A percentile compares a stretch with the other conserved stretches of the same genome.
Conservation (phyloP, 805 yeast genomes). For the Torulaspora indica region DNA sequence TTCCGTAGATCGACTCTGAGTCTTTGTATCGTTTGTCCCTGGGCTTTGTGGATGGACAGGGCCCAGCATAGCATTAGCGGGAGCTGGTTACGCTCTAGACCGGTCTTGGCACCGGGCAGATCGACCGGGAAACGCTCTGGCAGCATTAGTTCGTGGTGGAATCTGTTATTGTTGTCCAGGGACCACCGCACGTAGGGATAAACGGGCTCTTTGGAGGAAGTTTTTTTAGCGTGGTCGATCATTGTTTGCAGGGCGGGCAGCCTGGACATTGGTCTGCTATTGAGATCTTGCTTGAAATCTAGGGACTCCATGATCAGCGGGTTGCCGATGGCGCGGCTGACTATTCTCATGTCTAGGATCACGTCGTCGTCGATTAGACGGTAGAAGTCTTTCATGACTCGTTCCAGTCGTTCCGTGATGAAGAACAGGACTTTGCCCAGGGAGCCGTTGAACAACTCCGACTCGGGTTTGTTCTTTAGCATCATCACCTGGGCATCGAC, state of each 20-base stretch:
- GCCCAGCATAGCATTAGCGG: conserved; percentile 81
- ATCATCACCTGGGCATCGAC: conserved; percentile 93
- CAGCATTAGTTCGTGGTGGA: conserved; percentile 35
- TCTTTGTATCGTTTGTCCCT: conserved; percentile 73
- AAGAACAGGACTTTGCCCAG: conserved; percentile 63
- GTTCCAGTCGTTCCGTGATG: conserved; percentile 28
- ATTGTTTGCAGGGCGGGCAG: conserved; percentile 16
- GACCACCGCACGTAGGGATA: conserved; percentile 38
- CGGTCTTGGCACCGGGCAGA: conserved; percentile 31
- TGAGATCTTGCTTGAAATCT: conserved; percentile 29
- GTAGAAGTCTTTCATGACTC: conserved; percentile 25
- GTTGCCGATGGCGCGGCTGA: conserved; percentile 33
- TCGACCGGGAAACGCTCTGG: conserved; percentile 41
- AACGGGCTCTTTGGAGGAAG: conserved; percentile 16
- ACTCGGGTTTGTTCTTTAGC: conserved; percentile 71
- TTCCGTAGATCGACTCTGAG: conserved; percentile 63
- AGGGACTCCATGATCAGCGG: conserved; percentile 21
- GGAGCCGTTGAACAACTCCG: conserved; percentile 79
- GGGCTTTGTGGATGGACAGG: conserved; percentile 76
- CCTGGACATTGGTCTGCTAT: conserved; percentile 20
- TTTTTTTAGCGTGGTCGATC: conserved; percentile 21
- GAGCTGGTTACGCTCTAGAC: conserved; percentile 48
- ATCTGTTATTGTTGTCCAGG: conserved; percentile 26
- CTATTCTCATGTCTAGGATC: conserved; percentile 33
- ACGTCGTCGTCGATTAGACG: conserved; percentile 27